Conservation (phyloP, 1,284 basidiomycete species). For the Boletus mariae region DNA sequence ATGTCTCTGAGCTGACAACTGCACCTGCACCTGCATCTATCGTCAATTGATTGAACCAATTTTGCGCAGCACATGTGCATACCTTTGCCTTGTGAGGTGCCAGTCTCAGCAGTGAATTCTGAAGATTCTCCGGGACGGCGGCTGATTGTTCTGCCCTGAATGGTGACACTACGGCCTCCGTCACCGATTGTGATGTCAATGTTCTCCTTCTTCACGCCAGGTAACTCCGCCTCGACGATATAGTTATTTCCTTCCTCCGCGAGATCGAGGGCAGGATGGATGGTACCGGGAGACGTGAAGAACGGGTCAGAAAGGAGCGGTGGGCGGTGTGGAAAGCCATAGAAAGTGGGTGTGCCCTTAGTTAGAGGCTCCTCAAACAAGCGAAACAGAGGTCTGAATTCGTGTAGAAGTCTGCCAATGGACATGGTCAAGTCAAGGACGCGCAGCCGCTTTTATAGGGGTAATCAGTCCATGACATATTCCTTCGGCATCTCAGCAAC, state of each 20-base stretch:
- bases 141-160: slow-evolving; percentile 55
- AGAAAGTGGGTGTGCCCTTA: slow-evolving; percentile 37
- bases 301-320: slow-evolving; percentile 50
- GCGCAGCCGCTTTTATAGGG: slow-evolving; percentile 15
- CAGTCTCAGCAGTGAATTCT: slow-evolving; percentile 16
- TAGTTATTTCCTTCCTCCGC: slow-evolving; percentile 63
- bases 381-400: slow-evolving; percentile 71
- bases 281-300: slow-evolving; percentile 33
- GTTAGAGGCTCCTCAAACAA: slow-evolving; percentile 64
- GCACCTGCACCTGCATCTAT: slow-evolving; percentile 15
- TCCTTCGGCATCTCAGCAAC: neutral
- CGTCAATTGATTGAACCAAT: neutral
- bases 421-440: slow-evolving; percentile 44
- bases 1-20: slow-evolving; percentile 34
- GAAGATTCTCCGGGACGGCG: slow-evolving; percentile 28
- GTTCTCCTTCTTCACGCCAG: slow-evolving; percentile 76
- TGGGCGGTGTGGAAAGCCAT: slow-evolving; percentile 32
- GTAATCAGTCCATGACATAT: slow-evolving; percentile 17
- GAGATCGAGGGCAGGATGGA: slow-evolving; percentile 60
- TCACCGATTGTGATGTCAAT: slow-evolving; percentile 68
- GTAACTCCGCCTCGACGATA: slow-evolving; percentile 71
- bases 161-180: slow-evolving; percentile 64
- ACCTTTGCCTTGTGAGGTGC: slow-evolving; percentile 17
- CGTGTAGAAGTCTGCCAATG: slow-evolving; percentile 62
- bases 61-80: neutral